These are phyloP conservation scores for Anastatica hierochuntica DNA, from an alignment of 345 rosid species.

Conservation along the genomic window DNA sequence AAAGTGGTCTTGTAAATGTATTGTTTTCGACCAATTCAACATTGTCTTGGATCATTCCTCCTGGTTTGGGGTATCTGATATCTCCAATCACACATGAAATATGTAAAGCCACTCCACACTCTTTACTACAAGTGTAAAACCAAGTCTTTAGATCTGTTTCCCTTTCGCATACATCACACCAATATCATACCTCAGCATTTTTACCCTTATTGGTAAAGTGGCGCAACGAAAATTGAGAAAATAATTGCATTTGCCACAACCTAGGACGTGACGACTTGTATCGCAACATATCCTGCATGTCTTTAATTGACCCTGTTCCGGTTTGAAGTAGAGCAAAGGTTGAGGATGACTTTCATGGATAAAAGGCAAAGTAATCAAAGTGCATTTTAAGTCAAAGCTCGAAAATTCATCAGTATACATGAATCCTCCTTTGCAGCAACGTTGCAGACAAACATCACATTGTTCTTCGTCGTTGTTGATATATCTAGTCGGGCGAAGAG, in stretches of 20 bases:
- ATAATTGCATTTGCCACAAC: not conserved
- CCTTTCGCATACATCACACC: conserved; percentile 11
- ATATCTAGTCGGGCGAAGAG: not conserved
- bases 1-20: not conserved
- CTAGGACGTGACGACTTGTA: no score
- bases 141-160: not conserved
- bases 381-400: not conserved
- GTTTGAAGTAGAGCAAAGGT: not conserved
- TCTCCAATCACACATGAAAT: not conserved
- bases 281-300: no score
- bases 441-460: not conserved
- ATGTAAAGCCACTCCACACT: not conserved
- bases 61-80: not conserved
- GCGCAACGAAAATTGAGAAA: not conserved
- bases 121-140: not conserved
- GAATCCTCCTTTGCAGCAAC: not conserved
- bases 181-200: not conserved
- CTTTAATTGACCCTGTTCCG: not conserved
- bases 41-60: not conserved
- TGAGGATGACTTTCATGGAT: conserved; percentile 3
- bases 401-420: not conserved
- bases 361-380: not conserved
- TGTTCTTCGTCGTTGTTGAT: not conserved
- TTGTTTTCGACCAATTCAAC: not conserved
- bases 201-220: not conserved